A percentile compares a stretch with the other conserved stretches of the same genome.
Evolutionary conservation across 768 basidiomycete genomes (phyloP).

Genomic region (Hericium rajendrae): DNA sequence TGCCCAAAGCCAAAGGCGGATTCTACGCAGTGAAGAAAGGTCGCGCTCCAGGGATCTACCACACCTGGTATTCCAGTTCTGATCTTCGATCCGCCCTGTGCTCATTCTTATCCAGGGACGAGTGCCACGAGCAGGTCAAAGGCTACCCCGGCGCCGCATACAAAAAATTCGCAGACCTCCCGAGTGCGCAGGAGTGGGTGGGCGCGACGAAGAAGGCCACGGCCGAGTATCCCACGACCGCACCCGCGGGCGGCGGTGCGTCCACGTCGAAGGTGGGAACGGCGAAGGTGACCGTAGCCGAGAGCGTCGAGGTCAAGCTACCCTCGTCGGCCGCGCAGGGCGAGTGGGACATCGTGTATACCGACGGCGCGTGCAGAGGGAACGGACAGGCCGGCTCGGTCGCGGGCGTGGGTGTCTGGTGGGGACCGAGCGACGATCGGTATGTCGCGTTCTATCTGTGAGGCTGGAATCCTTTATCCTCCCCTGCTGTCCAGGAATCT

Average conservation of each 20-base stretch:
- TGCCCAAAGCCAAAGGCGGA: conserved; percentile 18
- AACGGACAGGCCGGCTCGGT: conserved; percentile 61
- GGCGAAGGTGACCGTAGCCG: neutral
- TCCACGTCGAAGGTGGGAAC: neutral
- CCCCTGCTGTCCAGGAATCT: conserved; percentile 46
- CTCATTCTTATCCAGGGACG: conserved; percentile 40
- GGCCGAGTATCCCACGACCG: neutral
- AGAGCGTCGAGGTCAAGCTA: neutral
- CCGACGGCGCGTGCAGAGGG: conserved; percentile 79
- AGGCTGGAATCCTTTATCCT: too few relatives aligned
- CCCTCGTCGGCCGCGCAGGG: neutral
- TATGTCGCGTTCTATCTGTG: conserved; percentile 17
- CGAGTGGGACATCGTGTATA: conserved; percentile 52
- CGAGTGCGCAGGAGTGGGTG: conserved; percentile 54
- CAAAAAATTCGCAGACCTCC: conserved; percentile 54
- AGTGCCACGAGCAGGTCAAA: conserved; percentile 60
- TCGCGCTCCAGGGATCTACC: conserved; percentile 52
- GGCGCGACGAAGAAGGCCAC: conserved; percentile 3
- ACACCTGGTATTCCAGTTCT: conserved; percentile 46
- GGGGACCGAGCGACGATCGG: conserved; percentile 63
- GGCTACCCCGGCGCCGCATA: conserved; percentile 51
- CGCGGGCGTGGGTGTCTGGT: conserved; percentile 89
- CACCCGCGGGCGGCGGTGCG: neutral
- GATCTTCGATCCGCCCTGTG: neutral
- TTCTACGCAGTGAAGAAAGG: conserved; percentile 76